These are phyloP conservation scores for Candida odintsovae DNA, from an alignment of 805 yeast species.

Conservation along the genomic window DNA sequence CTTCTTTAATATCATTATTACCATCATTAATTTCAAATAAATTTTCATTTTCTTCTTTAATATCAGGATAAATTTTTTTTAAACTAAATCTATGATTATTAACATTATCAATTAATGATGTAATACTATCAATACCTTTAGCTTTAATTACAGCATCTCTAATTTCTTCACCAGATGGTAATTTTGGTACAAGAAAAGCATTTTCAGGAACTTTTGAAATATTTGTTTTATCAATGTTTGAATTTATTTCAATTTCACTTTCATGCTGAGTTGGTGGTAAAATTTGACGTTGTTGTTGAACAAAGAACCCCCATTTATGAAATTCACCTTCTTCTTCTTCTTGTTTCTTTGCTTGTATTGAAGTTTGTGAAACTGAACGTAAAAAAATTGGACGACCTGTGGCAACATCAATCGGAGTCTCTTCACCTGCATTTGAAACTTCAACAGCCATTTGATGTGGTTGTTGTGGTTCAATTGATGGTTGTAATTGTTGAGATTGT, in stretches of 20 bases:
- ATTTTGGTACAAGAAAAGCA: slow-evolving; percentile 25
- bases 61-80: slow-evolving; percentile 39
- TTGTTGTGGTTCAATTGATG: slow-evolving; percentile 2
- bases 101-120: slow-evolving; percentile 61
- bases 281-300: slow-evolving; percentile 50
- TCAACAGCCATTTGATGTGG: slow-evolving; percentile 76
- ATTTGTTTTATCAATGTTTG: background rate
- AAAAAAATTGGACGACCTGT: slow-evolving; percentile 71
- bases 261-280: slow-evolving; percentile 13
- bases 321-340: slow-evolving; percentile 92
- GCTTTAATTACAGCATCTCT: slow-evolving; percentile 60
- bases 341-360: slow-evolving; percentile 63
- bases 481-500: slow-evolving; percentile 8
- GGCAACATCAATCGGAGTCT: slow-evolving; percentile 53
- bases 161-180: slow-evolving; percentile 42
- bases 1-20: background rate
- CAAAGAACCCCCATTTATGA: slow-evolving; percentile 79
- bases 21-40: slow-evolving; percentile 1
- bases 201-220: background rate
- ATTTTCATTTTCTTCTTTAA: slow-evolving; percentile 9
- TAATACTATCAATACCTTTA: slow-evolving; percentile 66
- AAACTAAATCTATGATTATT: slow-evolving; percentile 46
- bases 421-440: slow-evolving; percentile 44
- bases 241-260: background rate
- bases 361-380: slow-evolving; percentile 58